Evolutionary conservation across 2,329 filamentous ascomycete species (phyloP).

Genomic region (Leptographium lundbergii): DNA sequence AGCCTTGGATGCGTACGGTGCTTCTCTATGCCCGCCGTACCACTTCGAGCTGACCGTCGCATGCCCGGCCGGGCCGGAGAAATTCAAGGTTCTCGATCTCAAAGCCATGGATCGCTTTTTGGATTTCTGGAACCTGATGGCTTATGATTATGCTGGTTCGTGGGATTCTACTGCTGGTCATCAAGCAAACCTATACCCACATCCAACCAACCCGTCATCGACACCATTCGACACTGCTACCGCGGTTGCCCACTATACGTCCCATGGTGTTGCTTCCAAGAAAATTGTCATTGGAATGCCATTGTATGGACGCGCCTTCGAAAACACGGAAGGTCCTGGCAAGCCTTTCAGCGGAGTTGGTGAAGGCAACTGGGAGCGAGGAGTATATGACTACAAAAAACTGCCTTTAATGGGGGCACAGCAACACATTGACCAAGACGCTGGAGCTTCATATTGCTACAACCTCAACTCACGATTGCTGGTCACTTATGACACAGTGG

Average conservation of each 20-base stretch:
- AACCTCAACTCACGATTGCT: slow-evolving; percentile 49
- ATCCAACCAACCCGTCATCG: slow-evolving; percentile 35
- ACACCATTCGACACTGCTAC: slow-evolving; percentile 70
- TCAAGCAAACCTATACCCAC: slow-evolving; percentile 62
- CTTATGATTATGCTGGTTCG: slow-evolving; percentile 75
- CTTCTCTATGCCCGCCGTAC: slow-evolving; percentile 25
- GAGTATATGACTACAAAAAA: slow-evolving; percentile 80
- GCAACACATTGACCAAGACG: slow-evolving; percentile 50
- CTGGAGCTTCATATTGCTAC: slow-evolving; percentile 68
- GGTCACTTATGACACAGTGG: slow-evolving; percentile 66
- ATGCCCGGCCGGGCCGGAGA: slow-evolving; percentile 47
- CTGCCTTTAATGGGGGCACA: slow-evolving; percentile 56
- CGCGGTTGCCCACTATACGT: slow-evolving; percentile 59
- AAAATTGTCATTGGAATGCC: slow-evolving; percentile 91
- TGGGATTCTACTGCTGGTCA: slow-evolving; percentile 67
- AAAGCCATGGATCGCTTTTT: slow-evolving; percentile 50
- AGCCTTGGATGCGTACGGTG: slow-evolving; percentile 45
- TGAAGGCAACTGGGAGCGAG: slow-evolving; percentile 70
- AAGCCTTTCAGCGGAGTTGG: slow-evolving; percentile 58
- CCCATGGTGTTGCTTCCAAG: slow-evolving; percentile 45
- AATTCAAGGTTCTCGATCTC: slow-evolving; percentile 52
- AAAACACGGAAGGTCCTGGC: slow-evolving; percentile 64
- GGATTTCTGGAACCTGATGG: slow-evolving; percentile 76
- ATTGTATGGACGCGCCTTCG: slow-evolving; percentile 78
- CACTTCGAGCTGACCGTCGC: slow-evolving; percentile 55